These are phyloP conservation scores for Komagataella pastoris DNA, from an alignment of 805 yeast genomes.

Conservation along the genomic window DNA sequence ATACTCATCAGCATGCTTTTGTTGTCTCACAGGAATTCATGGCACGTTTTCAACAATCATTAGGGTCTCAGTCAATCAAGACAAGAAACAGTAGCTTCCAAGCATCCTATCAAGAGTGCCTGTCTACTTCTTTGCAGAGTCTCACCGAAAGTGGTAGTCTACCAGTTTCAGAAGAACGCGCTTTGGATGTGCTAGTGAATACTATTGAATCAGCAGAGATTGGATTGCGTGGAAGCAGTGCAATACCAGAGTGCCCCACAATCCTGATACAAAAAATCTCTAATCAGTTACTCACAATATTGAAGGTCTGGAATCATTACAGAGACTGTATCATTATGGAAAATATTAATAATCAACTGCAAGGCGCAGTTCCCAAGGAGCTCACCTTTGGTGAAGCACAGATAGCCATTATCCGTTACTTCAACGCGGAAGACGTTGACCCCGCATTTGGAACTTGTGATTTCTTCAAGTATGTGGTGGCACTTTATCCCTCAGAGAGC, in stretches of 20 bases:
- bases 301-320: constrained; percentile 30
- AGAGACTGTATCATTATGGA: not conserved
- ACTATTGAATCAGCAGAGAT: constrained; percentile 58
- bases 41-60: not conserved
- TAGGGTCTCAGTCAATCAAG: not conserved
- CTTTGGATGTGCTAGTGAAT: constrained; percentile 23
- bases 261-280: constrained; percentile 44
- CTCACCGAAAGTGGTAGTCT: not conserved
- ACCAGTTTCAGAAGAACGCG: not conserved
- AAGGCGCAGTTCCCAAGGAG: not conserved
- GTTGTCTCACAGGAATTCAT: not conserved
- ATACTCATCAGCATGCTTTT: not conserved
- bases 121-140: not conserved
- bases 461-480: constrained; percentile 39
- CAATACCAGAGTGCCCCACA: constrained; percentile 16
- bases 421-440: not conserved
- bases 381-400: not conserved
- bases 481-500: constrained; percentile 32
- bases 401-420: not conserved
- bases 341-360: not conserved
- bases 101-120: not conserved
- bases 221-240: constrained; percentile 38
- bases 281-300: constrained; percentile 42
- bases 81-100: not conserved
- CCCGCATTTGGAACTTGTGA: constrained; percentile 17